A percentile compares a stretch with the other conserved stretches of the same genome.
phyloP scores from a whole-genome alignment of 2,329 filamentous ascomycete genomes.

The Geoglossum cookeanum region DNA sequence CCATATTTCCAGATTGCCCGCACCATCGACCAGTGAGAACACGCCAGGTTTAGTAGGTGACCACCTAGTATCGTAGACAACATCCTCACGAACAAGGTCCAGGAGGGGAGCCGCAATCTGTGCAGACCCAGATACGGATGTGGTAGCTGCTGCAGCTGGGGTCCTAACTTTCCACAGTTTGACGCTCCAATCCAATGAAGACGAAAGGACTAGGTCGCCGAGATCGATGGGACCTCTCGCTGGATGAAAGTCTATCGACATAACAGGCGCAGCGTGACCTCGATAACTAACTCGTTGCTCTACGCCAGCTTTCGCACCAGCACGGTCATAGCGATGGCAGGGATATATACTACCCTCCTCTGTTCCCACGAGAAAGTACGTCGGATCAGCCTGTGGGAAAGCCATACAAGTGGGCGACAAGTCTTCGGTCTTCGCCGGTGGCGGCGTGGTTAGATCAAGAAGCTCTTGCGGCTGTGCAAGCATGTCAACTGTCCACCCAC shows the following conservation, averaged over 20 bases:
- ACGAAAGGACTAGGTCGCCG: slow-evolving; percentile 81
- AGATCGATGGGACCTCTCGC: slow-evolving; percentile 82
- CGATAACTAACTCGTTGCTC: slow-evolving; percentile 76
- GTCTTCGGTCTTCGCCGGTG: slow-evolving; percentile 72
- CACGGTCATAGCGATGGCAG: slow-evolving; percentile 91
- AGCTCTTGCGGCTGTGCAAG: slow-evolving; percentile 91
- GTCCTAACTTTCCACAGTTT: slow-evolving; percentile 91
- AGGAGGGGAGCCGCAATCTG: slow-evolving; percentile 53
- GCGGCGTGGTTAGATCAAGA: slow-evolving; percentile 68
- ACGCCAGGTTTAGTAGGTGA: slow-evolving; percentile 85
- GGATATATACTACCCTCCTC: slow-evolving; percentile 95
- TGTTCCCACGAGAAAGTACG: slow-evolving; percentile 90
- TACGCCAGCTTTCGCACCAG: slow-evolving; percentile 88
- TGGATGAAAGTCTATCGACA: slow-evolving; percentile 91
- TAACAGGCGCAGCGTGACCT: slow-evolving; percentile 83
- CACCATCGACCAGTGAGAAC: slow-evolving; percentile 86
- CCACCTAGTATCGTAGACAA: slow-evolving; percentile 94
- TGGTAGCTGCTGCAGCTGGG: slow-evolving; percentile 42
- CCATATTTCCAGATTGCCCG: slow-evolving; percentile 84
- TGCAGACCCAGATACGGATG: slow-evolving; percentile 18
- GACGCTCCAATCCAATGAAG: slow-evolving; percentile 88
- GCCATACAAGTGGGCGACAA: slow-evolving; percentile 86
- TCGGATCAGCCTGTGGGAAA: slow-evolving; percentile 87
- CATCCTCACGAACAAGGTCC: slow-evolving; percentile 83
- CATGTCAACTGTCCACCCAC: slow-evolving; percentile 96